These are phyloP conservation scores for Brassica incana DNA, from an alignment of 345 rosid species.

Conservation along the genomic window DNA sequence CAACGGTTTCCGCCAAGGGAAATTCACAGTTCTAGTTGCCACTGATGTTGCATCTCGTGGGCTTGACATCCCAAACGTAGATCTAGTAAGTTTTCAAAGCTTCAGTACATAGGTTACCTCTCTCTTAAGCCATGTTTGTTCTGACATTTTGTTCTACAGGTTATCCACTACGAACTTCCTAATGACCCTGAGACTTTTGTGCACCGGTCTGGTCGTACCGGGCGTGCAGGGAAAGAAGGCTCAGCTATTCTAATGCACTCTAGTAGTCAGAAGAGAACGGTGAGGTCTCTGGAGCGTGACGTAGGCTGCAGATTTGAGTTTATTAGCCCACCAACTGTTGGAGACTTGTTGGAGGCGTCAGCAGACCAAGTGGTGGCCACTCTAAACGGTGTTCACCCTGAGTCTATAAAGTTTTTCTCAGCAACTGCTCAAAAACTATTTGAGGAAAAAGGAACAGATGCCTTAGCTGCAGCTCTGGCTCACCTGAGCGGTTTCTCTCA, in stretches of 20 bases:
- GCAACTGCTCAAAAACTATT: constrained; percentile 75
- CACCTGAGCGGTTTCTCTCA: constrained; percentile 85
- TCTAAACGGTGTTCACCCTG: constrained; percentile 82
- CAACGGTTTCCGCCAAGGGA: constrained; percentile 90
- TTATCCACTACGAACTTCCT: constrained; percentile 96
- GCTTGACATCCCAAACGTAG: constrained; percentile 96
- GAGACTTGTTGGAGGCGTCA: constrained; percentile 78
- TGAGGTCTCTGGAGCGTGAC: constrained; percentile 86
- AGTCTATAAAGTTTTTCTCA: constrained; percentile 68
- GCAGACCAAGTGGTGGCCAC: constrained; percentile 88
- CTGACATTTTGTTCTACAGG: constrained; percentile 46
- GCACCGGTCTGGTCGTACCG: constrained; percentile 98
- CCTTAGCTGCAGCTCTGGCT: constrained; percentile 95
- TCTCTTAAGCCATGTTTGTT: background rate
- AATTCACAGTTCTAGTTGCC: constrained; percentile 94
- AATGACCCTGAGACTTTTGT: constrained; percentile 97
- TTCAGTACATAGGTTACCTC: background rate
- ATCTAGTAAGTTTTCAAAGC: constrained; percentile 57
- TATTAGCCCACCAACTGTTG: constrained; percentile 72
- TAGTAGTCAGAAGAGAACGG: constrained; percentile 81
- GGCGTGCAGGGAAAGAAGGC: constrained; percentile 98
- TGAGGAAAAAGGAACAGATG: constrained; percentile 77
- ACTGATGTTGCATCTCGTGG: constrained; percentile 99
- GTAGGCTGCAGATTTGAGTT: constrained; percentile 88
- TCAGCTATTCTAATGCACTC: constrained; percentile 82